A percentile compares a stretch with the other conserved stretches of the same genome.
Conservation (phyloP, 306 rosid species). For the Psophocarpus tetragonolobus region DNA sequence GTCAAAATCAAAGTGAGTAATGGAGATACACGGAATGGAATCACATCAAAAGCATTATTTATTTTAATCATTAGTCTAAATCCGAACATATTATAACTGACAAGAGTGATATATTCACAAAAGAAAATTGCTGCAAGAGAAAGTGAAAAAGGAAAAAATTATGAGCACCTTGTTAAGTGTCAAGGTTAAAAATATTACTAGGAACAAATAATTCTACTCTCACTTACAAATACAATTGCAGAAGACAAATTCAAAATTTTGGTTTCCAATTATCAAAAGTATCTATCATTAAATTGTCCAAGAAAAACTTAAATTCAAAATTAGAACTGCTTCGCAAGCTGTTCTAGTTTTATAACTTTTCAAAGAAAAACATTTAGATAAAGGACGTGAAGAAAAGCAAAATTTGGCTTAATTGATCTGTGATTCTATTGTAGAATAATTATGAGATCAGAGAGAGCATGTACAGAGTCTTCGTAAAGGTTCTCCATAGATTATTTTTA, state of each 20-base stretch:
- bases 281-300: background rate
- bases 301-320: slow-evolving; percentile 13
- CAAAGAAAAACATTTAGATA: background rate
- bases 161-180: slow-evolving; percentile 10
- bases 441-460: background rate
- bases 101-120: background rate
- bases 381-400: background rate
- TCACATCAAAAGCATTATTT: slow-evolving; percentile 15
- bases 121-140: background rate
- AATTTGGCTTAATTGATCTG: slow-evolving; percentile 8
- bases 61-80: slow-evolving; percentile 8
- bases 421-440: background rate
- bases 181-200: background rate
- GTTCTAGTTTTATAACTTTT: background rate
- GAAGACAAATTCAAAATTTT: background rate
- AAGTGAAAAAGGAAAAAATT: background rate
- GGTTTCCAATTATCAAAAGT: background rate
- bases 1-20: slow-evolving; percentile 24
- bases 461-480: background rate
- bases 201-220: background rate
- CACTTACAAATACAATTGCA: background rate
- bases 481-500: background rate
- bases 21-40: slow-evolving; percentile 1
- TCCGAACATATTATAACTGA: background rate
- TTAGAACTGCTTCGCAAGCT: background rate